Base-by-base conservation (phyloP, 805 yeast species). In the Dipodascus geniculatus region DNA sequence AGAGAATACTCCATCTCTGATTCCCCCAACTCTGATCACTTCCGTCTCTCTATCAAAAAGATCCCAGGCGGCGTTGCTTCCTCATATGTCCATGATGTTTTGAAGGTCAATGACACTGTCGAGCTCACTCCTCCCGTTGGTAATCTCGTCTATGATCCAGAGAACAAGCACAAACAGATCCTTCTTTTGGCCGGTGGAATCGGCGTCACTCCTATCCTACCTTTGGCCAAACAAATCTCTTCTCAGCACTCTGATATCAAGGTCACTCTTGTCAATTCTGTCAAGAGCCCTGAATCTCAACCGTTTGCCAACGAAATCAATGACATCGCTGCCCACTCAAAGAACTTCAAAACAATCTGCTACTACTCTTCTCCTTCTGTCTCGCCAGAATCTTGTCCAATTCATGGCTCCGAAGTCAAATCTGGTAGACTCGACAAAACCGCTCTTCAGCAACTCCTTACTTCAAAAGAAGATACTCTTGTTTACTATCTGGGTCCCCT, bases 171-270 rank as follows among this genome's bases (percentile, higher is more conserved):
- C 20, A 53, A 63, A 42, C 71, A 73, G 23, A 62, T 71, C 20
- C 70, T 75, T 1, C 64, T 81, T 24, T 67, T 81, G 53, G 72
- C 79, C 20, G 85, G 82, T 49, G 89, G 88, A 52, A 79, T 81
- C 54, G 88, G 87, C 57, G 77, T 80, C 51, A 83, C 88, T 3
- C 88, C 89, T 33, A 54, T 80, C 31, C 60, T 83, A 33, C 71
- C 86, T 3, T 75, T 81, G 62, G 62, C 74, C 19, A 78, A 78
- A 60, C 51, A 61, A 22, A 22, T 47, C 17, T 8, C 28, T 47
- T 20, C 49, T 38, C 20, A 38, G 19, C 6, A 14, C 14, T 16
- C 44, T n/a, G 14, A 17, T 38, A 16, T 38, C 14, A 38, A 38
- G 19, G 44, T 38, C 20, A 38, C 44, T 3, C 19, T 38, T 38